These are phyloP conservation scores for Coemansia javaensis DNA, from an alignment of 192 early-diverging fungal species.

Conservation along the genomic window DNA sequence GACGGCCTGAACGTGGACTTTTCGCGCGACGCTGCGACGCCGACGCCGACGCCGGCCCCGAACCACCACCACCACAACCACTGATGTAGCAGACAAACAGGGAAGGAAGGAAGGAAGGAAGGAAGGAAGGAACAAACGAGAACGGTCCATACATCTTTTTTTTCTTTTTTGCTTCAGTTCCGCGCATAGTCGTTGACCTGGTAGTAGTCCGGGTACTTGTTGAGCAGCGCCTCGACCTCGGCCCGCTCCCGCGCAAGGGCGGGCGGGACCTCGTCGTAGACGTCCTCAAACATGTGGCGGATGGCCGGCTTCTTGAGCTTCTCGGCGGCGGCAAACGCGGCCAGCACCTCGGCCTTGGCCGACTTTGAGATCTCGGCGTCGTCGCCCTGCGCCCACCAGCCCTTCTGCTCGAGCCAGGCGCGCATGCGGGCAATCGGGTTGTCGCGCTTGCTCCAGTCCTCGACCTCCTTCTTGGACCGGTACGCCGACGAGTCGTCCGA, in stretches of 20 bases:
- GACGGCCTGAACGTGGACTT: slow-evolving; percentile 48
- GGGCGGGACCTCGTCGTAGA: slow-evolving; percentile 81
- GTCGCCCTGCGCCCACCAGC: slow-evolving; percentile 79
- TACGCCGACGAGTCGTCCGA: slow-evolving; percentile 98
- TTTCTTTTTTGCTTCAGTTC: too few species aligned
- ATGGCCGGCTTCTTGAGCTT: slow-evolving; percentile 83
- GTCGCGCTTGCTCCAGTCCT: slow-evolving; percentile 80
- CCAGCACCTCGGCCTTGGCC: slow-evolving; percentile 68
- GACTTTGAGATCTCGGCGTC: slow-evolving; percentile 57
- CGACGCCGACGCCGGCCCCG: neutral
- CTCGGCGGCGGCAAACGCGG: slow-evolving; percentile 79
- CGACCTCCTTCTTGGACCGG: slow-evolving; percentile 86
- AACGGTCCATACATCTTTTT: too few species aligned
- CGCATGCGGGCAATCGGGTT: slow-evolving; percentile 87
- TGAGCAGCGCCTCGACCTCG: slow-evolving; percentile 72
- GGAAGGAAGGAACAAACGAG: too few species aligned
- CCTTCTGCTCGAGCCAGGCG: slow-evolving; percentile 79
- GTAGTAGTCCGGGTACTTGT: slow-evolving; percentile 85
- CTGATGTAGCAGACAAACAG: too few species aligned
- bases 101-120: too few species aligned
- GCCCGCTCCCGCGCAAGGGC: slow-evolving; percentile 72
- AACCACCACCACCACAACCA: too few species aligned
- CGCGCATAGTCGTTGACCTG: slow-evolving; percentile 48
- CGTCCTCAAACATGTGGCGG: slow-evolving; percentile 84
- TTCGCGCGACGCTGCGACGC: slow-evolving; percentile 31